phyloP scores from a whole-genome alignment of 2,329 filamentous ascomycete genomes.

The Cladophialophora chaetospira region DNA sequence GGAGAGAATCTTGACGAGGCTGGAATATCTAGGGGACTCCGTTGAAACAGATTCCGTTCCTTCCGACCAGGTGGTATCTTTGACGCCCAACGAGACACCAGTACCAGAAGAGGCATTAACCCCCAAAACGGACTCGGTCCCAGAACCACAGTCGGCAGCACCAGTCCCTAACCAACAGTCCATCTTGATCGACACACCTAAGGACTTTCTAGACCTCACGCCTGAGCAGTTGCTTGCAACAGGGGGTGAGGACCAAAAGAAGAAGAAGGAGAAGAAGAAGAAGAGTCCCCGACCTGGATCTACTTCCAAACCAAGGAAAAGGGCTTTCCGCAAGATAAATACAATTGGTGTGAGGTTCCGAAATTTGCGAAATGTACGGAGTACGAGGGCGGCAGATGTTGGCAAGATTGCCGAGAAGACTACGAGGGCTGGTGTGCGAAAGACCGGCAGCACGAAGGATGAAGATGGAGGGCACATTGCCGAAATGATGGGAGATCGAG shows the following conservation, averaged over 20 bases:
- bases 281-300: too few relatives aligned
- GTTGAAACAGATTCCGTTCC: not conserved
- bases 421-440: too few relatives aligned
- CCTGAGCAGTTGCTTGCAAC: not conserved
- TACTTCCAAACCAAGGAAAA: too few relatives aligned
- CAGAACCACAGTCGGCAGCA: not conserved
- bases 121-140: too few relatives aligned
- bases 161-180: not conserved
- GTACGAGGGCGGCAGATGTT: not conserved
- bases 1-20: conserved; percentile 1
- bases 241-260: not conserved
- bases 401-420: not conserved
- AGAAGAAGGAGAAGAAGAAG: too few relatives aligned
- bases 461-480: conserved; percentile 5
- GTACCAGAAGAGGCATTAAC: not conserved
- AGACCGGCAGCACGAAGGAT: too few relatives aligned
- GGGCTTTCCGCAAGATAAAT: too few relatives aligned
- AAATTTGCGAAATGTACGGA: too few relatives aligned
- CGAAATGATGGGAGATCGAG: conserved; percentile 9
- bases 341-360: too few relatives aligned
- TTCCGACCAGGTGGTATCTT: not conserved
- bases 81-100: not conserved
- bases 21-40: not conserved
- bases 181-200: not conserved
- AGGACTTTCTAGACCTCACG: not conserved